Base-by-base conservation (phyloP, 331 rosid genomes). In the Telfairia occidentalis region DNA sequence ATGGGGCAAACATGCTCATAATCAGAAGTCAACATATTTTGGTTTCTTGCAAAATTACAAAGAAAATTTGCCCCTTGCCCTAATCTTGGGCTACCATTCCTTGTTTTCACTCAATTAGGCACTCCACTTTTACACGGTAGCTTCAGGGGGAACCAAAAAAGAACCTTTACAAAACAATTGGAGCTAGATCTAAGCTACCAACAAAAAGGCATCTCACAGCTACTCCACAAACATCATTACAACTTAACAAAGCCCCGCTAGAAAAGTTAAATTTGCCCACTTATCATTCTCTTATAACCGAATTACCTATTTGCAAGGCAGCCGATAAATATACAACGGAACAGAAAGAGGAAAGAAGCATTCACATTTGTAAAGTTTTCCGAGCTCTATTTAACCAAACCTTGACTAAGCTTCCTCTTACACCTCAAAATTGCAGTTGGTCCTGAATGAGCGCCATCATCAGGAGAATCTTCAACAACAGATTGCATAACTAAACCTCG, bases 401-500 rank as follows among this genome's bases (percentile, higher is more conserved):
- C 65, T 73, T 57, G 74, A 42, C 26, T 64, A 34, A 86, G 85
- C 74, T 80, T 87, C 42, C 87, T 86, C 85, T 77, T 85, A 74
- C 92, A 83, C 83, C 89, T 82, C 49, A 89, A 79, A 30, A 86
- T 72, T 26, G 80, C 86, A 75, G 79, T 81, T 29, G 75, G 79
- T 65, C 80, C 77, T 40, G 81, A 85, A 16, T 64, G 57, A 69
- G 55, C 79, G 5, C 64, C 81, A 29, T 80, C 76, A 23, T 84
- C 90, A 15, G 89, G 87, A 35, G 93, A 81, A 21, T 91, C 91
- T 78, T 89, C 88, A 0, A 78, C 88, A 63, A 86, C 78, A 38
- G 71, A 24, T 61, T 83, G 94, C 60, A 87, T 65, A 74, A 90
- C 83, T 69, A 61, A 78, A 61, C 97, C 97, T 34, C 93, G 86